Percentiles rank a stretch among this genome's conserved stretches.
Conservation (phyloP, 169 alveolate species). For the Plasmodium berghei region DNA sequence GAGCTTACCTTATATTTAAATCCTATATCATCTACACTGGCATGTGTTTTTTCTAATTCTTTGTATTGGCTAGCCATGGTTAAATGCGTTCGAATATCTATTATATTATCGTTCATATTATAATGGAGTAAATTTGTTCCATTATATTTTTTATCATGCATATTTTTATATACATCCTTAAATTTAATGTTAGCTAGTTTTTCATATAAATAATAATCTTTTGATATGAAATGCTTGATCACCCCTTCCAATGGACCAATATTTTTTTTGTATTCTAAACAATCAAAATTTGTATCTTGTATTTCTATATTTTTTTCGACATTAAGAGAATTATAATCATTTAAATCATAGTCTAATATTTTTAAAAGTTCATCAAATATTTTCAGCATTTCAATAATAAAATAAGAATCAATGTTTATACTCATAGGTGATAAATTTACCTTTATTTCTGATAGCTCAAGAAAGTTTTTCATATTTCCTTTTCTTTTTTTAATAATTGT, state of each 20-base stretch:
- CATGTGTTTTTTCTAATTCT: no score
- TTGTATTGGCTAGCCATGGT: no score
- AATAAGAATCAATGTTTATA: slow-evolving; percentile 72
- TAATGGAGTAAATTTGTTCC: no score
- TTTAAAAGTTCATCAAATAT: slow-evolving; percentile 64
- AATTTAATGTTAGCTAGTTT: slow-evolving; percentile 59
- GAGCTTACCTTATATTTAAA: no score
- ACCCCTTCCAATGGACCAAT: slow-evolving; percentile 70
- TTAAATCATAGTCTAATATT: slow-evolving; percentile 64
- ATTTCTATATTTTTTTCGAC: slow-evolving; percentile 72
- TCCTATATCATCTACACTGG: no score
- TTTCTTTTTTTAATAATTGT: slow-evolving; percentile 47
- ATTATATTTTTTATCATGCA: no score
- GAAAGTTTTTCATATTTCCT: slow-evolving; percentile 76
- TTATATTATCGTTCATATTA: no score
- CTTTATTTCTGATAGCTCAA: slow-evolving; percentile 61
- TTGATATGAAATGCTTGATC: slow-evolving; percentile 43
- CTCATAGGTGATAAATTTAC: slow-evolving; percentile 66
- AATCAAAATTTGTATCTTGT: slow-evolving; percentile 54
- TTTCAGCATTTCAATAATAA: slow-evolving; percentile 70
- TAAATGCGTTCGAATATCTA: no score
- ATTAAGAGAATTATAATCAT: slow-evolving; percentile 67
- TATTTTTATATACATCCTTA: background rate
- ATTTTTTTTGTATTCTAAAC: slow-evolving; percentile 63
- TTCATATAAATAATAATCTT: slow-evolving; percentile 72